Evolutionary conservation across 805 yeast species (phyloP).

Genomic region (Myxozyma geophila): DNA sequence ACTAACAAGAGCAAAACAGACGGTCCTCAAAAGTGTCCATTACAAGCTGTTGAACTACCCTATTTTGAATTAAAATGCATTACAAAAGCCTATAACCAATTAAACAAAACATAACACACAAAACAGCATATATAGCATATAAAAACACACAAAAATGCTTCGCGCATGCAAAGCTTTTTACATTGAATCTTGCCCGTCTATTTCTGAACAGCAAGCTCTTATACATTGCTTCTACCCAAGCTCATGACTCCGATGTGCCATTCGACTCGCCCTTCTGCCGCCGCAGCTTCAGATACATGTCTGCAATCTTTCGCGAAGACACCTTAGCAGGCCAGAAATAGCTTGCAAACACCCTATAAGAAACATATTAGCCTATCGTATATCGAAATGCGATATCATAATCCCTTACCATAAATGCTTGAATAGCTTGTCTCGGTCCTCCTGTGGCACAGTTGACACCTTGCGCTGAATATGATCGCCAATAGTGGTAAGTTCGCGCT

Average conservation of each 20-base stretch:
- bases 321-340: constrained; percentile 88
- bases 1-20: too few relatives aligned
- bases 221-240: neutral
- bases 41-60: neutral
- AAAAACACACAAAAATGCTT: neutral
- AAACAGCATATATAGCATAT: neutral
- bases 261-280: constrained; percentile 14
- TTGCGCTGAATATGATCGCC: constrained; percentile 69
- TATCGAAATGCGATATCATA: neutral
- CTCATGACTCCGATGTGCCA: neutral
- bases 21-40: too few relatives aligned
- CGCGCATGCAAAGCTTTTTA: neutral
- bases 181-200: too few relatives aligned
- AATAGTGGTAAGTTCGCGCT: constrained; percentile 67
- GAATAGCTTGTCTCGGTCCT: constrained; percentile 50
- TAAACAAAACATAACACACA: neutral
- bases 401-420: constrained; percentile 68
- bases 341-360: constrained; percentile 62
- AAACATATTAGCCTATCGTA: neutral
- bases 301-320: constrained; percentile 64
- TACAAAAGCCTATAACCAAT: neutral
- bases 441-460: constrained; percentile 41
- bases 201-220: neutral
- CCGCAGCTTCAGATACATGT: constrained; percentile 60
- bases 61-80: neutral